These are phyloP conservation scores for Erysimum cheiri DNA, from an alignment of 441 rosid species.

Conservation along the genomic window DNA sequence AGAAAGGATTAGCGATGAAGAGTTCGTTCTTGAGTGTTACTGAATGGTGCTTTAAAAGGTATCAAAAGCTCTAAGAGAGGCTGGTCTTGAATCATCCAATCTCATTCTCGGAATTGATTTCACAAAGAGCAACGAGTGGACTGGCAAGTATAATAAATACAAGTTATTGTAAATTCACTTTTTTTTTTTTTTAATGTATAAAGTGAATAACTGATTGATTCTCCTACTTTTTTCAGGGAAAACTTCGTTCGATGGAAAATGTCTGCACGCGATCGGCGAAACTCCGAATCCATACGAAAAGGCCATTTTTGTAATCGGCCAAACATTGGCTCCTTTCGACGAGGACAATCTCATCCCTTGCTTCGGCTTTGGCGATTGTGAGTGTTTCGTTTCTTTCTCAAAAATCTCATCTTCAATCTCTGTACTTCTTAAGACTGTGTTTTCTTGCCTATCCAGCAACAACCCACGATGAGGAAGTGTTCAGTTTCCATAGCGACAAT, in stretches of 20 bases:
- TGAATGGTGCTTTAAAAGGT: slow-evolving; percentile 49
- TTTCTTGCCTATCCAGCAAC: slow-evolving; percentile 53
- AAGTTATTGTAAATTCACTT: not conserved
- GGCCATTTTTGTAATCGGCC: slow-evolving; percentile 81
- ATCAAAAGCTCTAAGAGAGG: slow-evolving; percentile 64
- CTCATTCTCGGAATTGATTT: slow-evolving; percentile 89
- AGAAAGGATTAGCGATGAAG: not conserved
- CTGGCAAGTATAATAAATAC: slow-evolving; percentile 50
- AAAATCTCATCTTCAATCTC: not conserved
- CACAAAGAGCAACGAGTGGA: slow-evolving; percentile 96
- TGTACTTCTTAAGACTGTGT: not conserved
- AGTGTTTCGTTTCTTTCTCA: slow-evolving; percentile 1
- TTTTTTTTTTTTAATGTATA: not conserved
- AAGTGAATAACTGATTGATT: not conserved
- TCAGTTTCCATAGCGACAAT: slow-evolving; percentile 74
- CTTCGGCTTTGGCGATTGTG: slow-evolving; percentile 82
- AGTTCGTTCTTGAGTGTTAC: not conserved
- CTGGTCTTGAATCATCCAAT: slow-evolving; percentile 93
- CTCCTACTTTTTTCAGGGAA: slow-evolving; percentile 40
- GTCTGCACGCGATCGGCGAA: slow-evolving; percentile 71
- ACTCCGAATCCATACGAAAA: slow-evolving; percentile 78
- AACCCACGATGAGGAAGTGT: slow-evolving; percentile 76
- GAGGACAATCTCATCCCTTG: slow-evolving; percentile 89
- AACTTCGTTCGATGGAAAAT: slow-evolving; percentile 61
- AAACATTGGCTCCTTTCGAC: slow-evolving; percentile 84